A percentile compares a stretch with the other conserved stretches of the same genome.
phyloP scores from a whole-genome alignment of 1,139 yeast genomes.

The Kurtzmaniella quercitrusa region DNA sequence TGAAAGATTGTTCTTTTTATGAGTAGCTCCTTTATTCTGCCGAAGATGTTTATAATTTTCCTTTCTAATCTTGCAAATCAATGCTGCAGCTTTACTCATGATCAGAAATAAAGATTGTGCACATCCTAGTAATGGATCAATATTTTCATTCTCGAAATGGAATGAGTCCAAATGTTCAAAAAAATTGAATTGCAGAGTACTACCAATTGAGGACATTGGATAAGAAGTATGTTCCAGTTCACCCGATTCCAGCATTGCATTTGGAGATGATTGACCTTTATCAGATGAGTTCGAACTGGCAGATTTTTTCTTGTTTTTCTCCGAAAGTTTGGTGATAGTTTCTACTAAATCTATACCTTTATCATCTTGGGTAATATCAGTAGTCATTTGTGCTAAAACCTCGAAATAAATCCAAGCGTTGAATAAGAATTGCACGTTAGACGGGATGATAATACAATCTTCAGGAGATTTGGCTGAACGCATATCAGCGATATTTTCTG shows the following conservation, averaged over 20 bases:
- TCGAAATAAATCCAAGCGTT: constrained; percentile 66
- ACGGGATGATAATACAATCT: constrained; percentile 24
- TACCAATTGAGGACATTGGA: constrained; percentile 10
- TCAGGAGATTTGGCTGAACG: background rate
- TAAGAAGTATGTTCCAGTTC: constrained; percentile 12
- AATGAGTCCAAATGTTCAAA: constrained; percentile 32
- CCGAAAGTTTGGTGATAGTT: constrained; percentile 31
- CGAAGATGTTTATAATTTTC: constrained; percentile 8
- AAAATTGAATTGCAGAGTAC: constrained; percentile 15
- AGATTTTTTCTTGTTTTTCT: constrained; percentile 12
- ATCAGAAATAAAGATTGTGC: constrained; percentile 60
- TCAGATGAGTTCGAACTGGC: constrained; percentile 7
- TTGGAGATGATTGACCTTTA: constrained; percentile 17
- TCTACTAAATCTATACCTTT: constrained; percentile 42
- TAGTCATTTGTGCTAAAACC: constrained; percentile 61
- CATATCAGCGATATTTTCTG: constrained; percentile 10
- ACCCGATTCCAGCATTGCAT: constrained; percentile 22
- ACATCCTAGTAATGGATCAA: constrained; percentile 66
- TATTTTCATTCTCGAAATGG: constrained; percentile 29
- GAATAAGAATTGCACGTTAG: constrained; percentile 49
- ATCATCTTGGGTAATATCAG: constrained; percentile 44
- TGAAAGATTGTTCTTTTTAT: constrained; percentile 34
- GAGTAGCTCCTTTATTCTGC: constrained; percentile 12
- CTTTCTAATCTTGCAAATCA: constrained; percentile 47
- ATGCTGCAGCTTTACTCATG: constrained; percentile 58